These are phyloP conservation scores for Macrocybe gigantea DNA, from an alignment of 768 basidiomycete genomes.

Conservation along the genomic window DNA sequence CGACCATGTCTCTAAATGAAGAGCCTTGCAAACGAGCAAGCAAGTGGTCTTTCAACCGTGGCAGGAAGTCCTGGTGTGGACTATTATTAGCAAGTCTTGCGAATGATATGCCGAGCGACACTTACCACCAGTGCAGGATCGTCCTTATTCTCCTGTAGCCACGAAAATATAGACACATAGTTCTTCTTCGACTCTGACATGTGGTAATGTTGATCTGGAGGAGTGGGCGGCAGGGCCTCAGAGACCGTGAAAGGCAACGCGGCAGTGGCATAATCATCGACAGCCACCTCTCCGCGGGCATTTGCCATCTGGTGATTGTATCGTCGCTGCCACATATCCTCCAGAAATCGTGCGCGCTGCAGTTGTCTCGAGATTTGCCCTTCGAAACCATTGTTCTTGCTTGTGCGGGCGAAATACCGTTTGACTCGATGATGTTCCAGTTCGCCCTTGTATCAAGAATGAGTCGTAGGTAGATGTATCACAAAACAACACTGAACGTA, in stretches of 20 bases:
- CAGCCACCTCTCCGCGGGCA: not conserved
- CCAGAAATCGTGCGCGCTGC: constrained; percentile 8
- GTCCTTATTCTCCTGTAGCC: constrained; percentile 1
- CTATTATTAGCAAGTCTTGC: not conserved
- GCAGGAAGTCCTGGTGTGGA: not conserved
- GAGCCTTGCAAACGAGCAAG: not conserved
- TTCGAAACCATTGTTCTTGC: constrained; percentile 19
- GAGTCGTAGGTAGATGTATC: not conserved
- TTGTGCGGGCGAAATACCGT: constrained; percentile 22
- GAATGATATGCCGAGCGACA: not conserved
- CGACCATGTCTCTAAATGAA: not conserved
- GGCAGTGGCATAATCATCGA: not conserved
- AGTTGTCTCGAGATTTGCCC: constrained; percentile 17
- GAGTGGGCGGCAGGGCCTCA: not conserved
- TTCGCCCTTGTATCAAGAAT: constrained; percentile 24
- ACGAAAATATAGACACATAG: constrained; percentile 15
- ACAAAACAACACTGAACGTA: constrained; percentile 8
- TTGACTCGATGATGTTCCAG: constrained; percentile 29
- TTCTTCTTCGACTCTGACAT: constrained; percentile 17
- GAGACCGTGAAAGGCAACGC: not conserved
- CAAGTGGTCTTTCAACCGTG: not conserved
- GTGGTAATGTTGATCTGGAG: constrained; percentile 11
- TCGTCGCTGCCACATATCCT: constrained; percentile 1
- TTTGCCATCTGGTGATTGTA: not conserved
- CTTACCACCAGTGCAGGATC: not conserved